A percentile compares a stretch with the other conserved stretches of the same genome.
Evolutionary conservation across 768 basidiomycete species (phyloP).

Genomic region (Neoboletus subvelutipes): DNA sequence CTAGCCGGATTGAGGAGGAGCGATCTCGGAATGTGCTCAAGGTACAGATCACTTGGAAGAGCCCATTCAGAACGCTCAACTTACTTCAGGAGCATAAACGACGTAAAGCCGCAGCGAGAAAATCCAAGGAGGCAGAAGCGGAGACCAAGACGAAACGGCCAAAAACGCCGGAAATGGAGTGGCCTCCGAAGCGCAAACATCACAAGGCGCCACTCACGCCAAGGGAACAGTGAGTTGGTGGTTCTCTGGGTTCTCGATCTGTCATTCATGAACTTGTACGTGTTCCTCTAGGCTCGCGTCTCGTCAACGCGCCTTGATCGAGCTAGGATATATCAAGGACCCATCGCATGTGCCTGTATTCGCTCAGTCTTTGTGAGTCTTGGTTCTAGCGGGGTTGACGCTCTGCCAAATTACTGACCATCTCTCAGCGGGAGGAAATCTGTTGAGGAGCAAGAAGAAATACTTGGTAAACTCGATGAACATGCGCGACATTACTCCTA

Average conservation of each 20-base stretch:
- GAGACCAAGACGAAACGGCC: conserved; percentile 14
- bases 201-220: conserved; percentile 49
- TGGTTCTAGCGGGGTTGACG: neutral
- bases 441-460: conserved; percentile 40
- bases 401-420: conserved; percentile 1
- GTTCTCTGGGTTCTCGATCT: neutral
- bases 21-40: conserved; percentile 53
- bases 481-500: conserved; percentile 20
- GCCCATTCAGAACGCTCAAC: conserved; percentile 5
- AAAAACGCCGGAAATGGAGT: conserved; percentile 42
- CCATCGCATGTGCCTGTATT: conserved; percentile 54
- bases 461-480: conserved; percentile 43
- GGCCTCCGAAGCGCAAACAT: conserved; percentile 66
- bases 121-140: conserved; percentile 16
- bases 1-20: conserved; percentile 68
- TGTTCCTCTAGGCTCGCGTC: conserved; percentile 43
- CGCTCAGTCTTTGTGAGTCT: conserved; percentile 64
- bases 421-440: conserved; percentile 40
- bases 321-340: conserved; percentile 55
- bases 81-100: conserved; percentile 27
- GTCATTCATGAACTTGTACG: neutral
- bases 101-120: conserved; percentile 23
- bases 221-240: conserved; percentile 48
- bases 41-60: conserved; percentile 32
- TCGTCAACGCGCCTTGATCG: conserved; percentile 61